Conservation (phyloP, 2,329 filamentous ascomycete genomes). For the Canariomyces notabilis region DNA sequence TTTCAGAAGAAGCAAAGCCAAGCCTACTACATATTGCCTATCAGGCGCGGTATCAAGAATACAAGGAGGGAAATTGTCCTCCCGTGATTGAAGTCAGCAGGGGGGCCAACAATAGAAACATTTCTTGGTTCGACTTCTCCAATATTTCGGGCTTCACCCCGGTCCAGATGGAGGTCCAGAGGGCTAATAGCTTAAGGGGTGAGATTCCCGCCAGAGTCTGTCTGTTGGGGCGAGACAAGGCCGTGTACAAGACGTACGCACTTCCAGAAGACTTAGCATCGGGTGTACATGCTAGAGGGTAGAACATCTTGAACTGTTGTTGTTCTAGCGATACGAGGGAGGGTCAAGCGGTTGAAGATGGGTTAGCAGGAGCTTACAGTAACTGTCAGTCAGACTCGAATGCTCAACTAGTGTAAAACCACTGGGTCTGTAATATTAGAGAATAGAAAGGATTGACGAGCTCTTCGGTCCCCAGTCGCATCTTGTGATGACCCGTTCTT, state of each 20-base stretch:
- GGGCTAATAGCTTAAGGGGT: constrained; percentile 39
- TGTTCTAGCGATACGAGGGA: not conserved
- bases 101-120: not conserved
- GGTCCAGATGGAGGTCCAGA: constrained; percentile 48
- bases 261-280: constrained; percentile 32
- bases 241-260: constrained; percentile 44
- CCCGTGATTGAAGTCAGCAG: constrained; percentile 1
- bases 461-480: no score
- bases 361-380: not conserved
- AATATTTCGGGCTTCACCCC: constrained; percentile 34
- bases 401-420: no score
- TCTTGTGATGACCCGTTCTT: no score
- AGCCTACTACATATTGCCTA: constrained; percentile 16
- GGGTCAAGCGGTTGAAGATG: not conserved
- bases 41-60: constrained; percentile 10
- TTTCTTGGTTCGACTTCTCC: constrained; percentile 18
- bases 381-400: not conserved
- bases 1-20: constrained; percentile 15
- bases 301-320: not conserved
- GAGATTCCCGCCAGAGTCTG: constrained; percentile 47
- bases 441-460: no score
- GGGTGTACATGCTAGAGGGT: not conserved
- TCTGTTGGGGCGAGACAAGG: constrained; percentile 44
- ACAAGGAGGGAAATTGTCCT: constrained; percentile 7
- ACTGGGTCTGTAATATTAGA: no score